A percentile compares a stretch with the other conserved stretches of the same genome.
These are phyloP conservation scores for Castanea sativa DNA, from an alignment of 306 rosid genomes.

Conservation along the genomic window DNA sequence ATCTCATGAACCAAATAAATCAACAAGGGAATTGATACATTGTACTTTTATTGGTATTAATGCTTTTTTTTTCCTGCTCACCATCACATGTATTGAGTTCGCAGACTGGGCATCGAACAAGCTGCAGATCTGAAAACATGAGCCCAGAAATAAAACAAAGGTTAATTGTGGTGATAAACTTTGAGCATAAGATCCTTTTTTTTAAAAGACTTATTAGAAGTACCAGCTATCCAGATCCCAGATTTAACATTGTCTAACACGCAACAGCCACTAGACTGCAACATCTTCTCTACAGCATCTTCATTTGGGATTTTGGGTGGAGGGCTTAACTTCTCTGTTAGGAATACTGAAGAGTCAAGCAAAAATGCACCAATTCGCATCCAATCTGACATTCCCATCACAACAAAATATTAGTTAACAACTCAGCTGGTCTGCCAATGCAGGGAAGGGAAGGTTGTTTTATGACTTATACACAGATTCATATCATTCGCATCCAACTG, in stretches of 20 bases:
- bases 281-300: constrained; percentile 41
- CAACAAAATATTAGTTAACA: constrained; percentile 9
- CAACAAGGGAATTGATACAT: not conserved
- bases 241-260: constrained; percentile 61
- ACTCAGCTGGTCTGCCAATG: constrained; percentile 6
- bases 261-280: constrained; percentile 67
- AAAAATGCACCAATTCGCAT: constrained; percentile 93
- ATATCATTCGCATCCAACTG: no score
- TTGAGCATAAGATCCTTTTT: not conserved
- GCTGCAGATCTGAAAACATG: constrained; percentile 84
- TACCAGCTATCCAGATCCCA: constrained; percentile 98
- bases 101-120: constrained; percentile 94
- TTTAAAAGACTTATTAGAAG: not conserved
- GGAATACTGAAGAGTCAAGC: constrained; percentile 61
- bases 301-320: constrained; percentile 43
- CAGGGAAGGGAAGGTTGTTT: not conserved
- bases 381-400: constrained; percentile 60
- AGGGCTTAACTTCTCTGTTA: constrained; percentile 55
- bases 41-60: not conserved
- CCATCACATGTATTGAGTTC: constrained; percentile 96
- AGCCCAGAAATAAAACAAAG: constrained; percentile 19
- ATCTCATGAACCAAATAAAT: no score
- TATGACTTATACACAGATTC: no score
- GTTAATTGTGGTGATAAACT: constrained; percentile 16
- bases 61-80: constrained; percentile 19